These are phyloP conservation scores for Sporothrix pseudoabietina DNA, from an alignment of 2,329 filamentous ascomycete genomes.

Conservation along the genomic window DNA sequence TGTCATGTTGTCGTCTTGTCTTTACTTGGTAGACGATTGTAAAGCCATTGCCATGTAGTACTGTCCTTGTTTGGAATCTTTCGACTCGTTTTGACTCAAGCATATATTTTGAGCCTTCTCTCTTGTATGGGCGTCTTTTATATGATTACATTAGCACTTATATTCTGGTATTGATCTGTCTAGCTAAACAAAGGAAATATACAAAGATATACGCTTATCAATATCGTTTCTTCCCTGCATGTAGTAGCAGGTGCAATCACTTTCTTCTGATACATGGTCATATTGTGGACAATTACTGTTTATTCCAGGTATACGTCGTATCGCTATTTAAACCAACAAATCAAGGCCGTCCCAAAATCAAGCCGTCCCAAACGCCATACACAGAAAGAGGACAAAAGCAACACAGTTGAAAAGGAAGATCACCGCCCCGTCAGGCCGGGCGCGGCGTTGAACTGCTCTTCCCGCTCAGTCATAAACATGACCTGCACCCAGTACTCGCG, in stretches of 20 bases:
- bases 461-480: slow-evolving; percentile 97
- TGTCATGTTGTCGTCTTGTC: not conserved
- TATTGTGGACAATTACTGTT: not conserved
- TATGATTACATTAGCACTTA: no score
- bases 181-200: not conserved
- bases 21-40: not conserved
- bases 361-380: slow-evolving; percentile 8
- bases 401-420: not conserved
- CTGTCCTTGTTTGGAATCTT: not conserved
- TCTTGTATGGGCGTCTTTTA: no score
- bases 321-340: slow-evolving; percentile 10
- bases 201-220: not conserved
- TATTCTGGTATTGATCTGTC: not conserved
- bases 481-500: slow-evolving; percentile 98
- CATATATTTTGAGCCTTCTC: not conserved
- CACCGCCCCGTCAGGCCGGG: slow-evolving; percentile 51
- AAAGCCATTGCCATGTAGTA: not conserved
- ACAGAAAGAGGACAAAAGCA: no score
- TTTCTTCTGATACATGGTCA: not conserved
- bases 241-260: not conserved
- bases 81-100: not conserved
- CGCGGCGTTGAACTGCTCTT: slow-evolving; percentile 78
- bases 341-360: not conserved
- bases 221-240: no score
- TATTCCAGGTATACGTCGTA: not conserved